phyloP scores from a whole-genome alignment of 148 eudicot species.

The Salicornia ramosissima region DNA sequence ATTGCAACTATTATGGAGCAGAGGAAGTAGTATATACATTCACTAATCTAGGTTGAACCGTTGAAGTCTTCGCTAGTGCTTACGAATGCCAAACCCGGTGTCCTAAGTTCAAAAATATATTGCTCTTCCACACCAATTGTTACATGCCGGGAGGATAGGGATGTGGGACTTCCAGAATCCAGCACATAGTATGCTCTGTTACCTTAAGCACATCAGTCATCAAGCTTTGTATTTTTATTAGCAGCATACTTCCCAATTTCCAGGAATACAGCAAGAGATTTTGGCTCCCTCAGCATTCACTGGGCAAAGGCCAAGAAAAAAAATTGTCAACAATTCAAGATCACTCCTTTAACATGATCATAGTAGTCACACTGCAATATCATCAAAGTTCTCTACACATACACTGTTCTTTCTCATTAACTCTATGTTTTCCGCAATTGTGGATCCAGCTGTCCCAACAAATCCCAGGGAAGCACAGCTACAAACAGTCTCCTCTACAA shows the following conservation, averaged over 20 bases:
- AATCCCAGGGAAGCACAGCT: constrained; percentile 49
- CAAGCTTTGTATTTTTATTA: background rate
- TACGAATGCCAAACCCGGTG: too few relatives aligned
- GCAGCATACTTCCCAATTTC: background rate
- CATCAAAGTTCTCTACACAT: constrained; percentile 16
- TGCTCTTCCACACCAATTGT: too few relatives aligned
- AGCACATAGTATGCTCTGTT: background rate
- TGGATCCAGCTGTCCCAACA: constrained; percentile 48
- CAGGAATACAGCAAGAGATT: background rate
- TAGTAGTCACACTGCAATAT: constrained; percentile 10
- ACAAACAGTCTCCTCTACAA: constrained; percentile 39
- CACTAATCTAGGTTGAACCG: too few relatives aligned
- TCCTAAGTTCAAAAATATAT: too few relatives aligned
- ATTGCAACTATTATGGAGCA: too few relatives aligned
- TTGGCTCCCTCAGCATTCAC: background rate
- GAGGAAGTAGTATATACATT: too few relatives aligned
- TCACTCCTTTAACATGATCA: background rate
- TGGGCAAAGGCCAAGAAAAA: background rate
- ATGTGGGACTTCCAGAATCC: too few relatives aligned
- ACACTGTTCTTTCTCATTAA: constrained; percentile 38
- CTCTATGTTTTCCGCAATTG: constrained; percentile 43
- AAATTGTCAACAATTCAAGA: background rate
- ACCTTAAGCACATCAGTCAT: background rate
- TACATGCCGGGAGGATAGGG: too few relatives aligned
- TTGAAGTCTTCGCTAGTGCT: too few relatives aligned